These are phyloP conservation scores for Parietaria judaica DNA, from an alignment of 306 rosid species.

Conservation along the genomic window DNA sequence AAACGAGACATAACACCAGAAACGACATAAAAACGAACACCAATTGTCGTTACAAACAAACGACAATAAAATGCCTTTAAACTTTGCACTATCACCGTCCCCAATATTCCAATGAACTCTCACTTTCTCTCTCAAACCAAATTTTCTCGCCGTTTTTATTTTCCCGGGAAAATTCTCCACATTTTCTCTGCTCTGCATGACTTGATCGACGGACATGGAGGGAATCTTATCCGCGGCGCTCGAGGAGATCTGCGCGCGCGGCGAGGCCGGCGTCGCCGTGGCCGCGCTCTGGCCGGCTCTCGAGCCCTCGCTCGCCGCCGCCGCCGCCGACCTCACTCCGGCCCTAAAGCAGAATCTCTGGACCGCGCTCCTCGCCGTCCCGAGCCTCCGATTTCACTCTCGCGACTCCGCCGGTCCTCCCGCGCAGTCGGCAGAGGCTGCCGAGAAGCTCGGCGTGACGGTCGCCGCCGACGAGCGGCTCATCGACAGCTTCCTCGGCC, in stretches of 20 bases:
- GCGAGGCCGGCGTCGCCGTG: conserved; percentile 28
- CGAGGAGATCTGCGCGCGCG: conserved; percentile 42
- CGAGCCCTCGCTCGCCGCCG: conserved; percentile 25
- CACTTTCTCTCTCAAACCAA: too few relatives aligned
- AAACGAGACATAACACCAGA: too few relatives aligned
- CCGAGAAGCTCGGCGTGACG: conserved; percentile 41
- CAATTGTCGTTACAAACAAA: too few relatives aligned
- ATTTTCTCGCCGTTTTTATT: too few relatives aligned
- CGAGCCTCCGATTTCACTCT: conserved; percentile 47
- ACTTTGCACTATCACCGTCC: too few relatives aligned
- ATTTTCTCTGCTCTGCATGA: background rate
- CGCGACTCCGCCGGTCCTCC: conserved; percentile 26
- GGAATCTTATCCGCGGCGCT: conserved; percentile 30
- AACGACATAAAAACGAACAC: too few relatives aligned
- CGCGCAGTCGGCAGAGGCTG: conserved; percentile 34
- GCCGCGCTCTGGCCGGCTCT: conserved; percentile 34
- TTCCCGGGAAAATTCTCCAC: background rate
- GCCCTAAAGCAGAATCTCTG: conserved; percentile 47
- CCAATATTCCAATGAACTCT: too few relatives aligned
- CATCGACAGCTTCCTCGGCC: conserved; percentile 54
- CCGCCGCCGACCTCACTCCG: conserved; percentile 35
- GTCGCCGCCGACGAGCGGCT: conserved; percentile 43
- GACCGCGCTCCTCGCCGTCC: conserved; percentile 51
- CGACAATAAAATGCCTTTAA: too few relatives aligned
- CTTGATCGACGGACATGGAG: conserved; percentile 27